Percentiles rank a stretch among this genome's conserved stretches.
Conservation (phyloP, 2,329 filamentous ascomycete genomes). For the Aureobasidium lini region DNA sequence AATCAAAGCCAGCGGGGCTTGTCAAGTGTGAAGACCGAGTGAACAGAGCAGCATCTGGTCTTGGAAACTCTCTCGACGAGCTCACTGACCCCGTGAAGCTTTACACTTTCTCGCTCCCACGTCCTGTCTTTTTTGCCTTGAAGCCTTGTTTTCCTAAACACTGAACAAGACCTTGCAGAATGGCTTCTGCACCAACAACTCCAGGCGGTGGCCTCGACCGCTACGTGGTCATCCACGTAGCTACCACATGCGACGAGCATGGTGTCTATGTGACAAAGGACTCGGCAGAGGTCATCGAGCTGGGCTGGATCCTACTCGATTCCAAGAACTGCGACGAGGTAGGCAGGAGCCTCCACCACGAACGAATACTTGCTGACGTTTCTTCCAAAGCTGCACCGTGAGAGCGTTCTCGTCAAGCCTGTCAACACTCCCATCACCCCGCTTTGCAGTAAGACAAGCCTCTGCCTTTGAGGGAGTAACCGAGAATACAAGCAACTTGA, state of each 20-base stretch:
- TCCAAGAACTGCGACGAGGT: constrained; percentile 91
- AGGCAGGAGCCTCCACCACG: background rate
- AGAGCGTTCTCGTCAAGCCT: constrained; percentile 94
- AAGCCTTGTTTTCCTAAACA: background rate
- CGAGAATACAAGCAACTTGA: constrained; percentile 16
- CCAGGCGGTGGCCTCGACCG: constrained; percentile 56
- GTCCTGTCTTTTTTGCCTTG: background rate
- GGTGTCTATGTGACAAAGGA: constrained; percentile 99
- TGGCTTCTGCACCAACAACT: constrained; percentile 5
- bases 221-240: constrained; percentile 97
- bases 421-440: constrained; percentile 98
- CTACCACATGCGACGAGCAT: constrained; percentile 97
- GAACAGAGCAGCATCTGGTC: constrained; percentile 1
- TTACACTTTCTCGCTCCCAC: background rate
- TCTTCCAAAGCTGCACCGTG: constrained; percentile 68
- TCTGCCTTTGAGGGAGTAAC: background rate
- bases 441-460: constrained; percentile 77
- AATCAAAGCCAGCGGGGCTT: background rate
- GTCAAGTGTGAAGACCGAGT: constrained; percentile 5
- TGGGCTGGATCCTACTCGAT: constrained; percentile 95
- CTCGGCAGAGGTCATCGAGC: constrained; percentile 97
- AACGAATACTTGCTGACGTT: constrained; percentile 7
- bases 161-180: background rate
- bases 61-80: background rate
- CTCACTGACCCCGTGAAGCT: constrained; percentile 1